Evolutionary conservation across 441 rosid genomes (phyloP).

Genomic region (Croton laevigatus): DNA sequence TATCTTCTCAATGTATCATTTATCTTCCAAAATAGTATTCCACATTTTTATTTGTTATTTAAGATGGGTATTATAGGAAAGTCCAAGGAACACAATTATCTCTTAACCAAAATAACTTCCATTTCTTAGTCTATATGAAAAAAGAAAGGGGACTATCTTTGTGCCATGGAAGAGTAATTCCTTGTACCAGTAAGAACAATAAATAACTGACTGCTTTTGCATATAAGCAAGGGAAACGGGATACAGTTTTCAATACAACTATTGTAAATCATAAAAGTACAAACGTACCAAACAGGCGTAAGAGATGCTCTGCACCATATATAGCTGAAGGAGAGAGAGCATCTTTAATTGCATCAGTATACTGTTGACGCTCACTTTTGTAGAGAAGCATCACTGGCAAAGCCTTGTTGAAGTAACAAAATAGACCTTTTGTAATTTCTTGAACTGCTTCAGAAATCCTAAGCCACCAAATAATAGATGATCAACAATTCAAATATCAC

Average conservation of each 20-base stretch:
- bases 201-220: neutral
- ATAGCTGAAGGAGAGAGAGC: conserved; percentile 67
- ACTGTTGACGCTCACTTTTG: conserved; percentile 84
- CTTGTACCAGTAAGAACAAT: neutral
- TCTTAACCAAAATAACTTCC: too few relatives aligned
- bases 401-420: conserved; percentile 82
- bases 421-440: conserved; percentile 72
- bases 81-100: too few relatives aligned
- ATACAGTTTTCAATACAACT: neutral
- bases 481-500: neutral
- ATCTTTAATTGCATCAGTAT: conserved; percentile 43
- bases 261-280: neutral
- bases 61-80: too few relatives aligned
- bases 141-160: too few relatives aligned
- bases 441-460: conserved; percentile 61
- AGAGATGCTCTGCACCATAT: conserved; percentile 93
- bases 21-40: too few relatives aligned
- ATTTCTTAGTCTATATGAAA: too few relatives aligned
- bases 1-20: too few relatives aligned
- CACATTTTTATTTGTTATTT: too few relatives aligned
- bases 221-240: neutral
- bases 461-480: conserved; percentile 20
- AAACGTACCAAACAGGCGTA: conserved; percentile 84
- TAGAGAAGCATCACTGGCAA: conserved; percentile 77
- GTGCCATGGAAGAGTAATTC: too few relatives aligned